These are phyloP conservation scores for Phytopythium montanum DNA, from an alignment of 352 stramenopile species.

Conservation along the genomic window DNA sequence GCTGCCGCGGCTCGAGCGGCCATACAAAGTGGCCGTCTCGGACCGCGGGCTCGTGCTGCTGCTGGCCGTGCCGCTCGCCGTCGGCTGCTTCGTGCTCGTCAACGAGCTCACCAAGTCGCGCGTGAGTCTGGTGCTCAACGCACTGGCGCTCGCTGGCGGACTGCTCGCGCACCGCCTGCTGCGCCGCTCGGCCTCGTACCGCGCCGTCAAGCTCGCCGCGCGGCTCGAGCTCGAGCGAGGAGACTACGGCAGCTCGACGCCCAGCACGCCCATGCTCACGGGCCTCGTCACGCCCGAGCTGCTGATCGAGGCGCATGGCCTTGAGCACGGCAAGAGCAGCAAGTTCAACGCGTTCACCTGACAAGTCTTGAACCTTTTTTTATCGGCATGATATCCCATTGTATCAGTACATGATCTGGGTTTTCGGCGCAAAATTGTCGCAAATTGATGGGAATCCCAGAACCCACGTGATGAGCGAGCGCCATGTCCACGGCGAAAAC, in stretches of 20 bases:
- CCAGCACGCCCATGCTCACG: slow-evolving; percentile 7
- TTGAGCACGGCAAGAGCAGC: too few species aligned
- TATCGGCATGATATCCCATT: too few species aligned
- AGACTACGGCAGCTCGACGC: slow-evolving; percentile 3
- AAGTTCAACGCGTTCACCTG: neutral
- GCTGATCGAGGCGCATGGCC: too few species aligned
- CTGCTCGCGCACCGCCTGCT: slow-evolving; percentile 53
- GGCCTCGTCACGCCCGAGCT: slow-evolving; percentile 7
- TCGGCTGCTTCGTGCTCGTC: slow-evolving; percentile 72
- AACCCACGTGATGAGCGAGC: too few species aligned
- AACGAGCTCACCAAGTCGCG: slow-evolving; percentile 82
- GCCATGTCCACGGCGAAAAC: too few species aligned
- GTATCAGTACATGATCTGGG: too few species aligned
- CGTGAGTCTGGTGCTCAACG: slow-evolving; percentile 62
- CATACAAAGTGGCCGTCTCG: slow-evolving; percentile 73
- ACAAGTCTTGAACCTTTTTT: neutral
- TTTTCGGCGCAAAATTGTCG: too few species aligned
- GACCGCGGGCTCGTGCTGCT: slow-evolving; percentile 42
- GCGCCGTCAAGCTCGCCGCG: slow-evolving; percentile 9
- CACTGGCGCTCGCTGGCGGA: slow-evolving; percentile 24
- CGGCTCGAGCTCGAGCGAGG: slow-evolving; percentile 9
- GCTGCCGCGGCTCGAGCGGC: slow-evolving; percentile 66
- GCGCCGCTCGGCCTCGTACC: slow-evolving; percentile 13
- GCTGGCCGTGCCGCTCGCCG: slow-evolving; percentile 51
- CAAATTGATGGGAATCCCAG: too few species aligned